Conservation (phyloP, 108 stramenopile genomes). For the Cyclotella kingstonii region DNA sequence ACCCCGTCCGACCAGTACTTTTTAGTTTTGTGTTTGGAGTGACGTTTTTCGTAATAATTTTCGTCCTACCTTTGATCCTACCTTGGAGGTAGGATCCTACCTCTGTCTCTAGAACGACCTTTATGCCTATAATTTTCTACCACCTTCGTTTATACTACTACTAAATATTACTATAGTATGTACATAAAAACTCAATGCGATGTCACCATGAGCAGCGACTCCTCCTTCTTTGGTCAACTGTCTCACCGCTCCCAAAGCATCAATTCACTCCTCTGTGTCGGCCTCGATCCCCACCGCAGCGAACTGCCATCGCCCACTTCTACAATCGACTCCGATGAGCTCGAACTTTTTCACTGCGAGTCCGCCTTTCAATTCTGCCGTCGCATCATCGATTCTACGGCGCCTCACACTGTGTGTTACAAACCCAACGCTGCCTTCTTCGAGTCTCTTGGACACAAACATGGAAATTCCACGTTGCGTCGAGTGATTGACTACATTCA, state of each 20-base stretch:
- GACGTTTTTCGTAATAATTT: no score
- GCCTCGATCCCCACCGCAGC: slow-evolving; percentile 90
- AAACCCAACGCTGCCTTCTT: slow-evolving; percentile 99
- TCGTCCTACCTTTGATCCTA: no score
- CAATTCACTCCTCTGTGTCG: slow-evolving; percentile 93
- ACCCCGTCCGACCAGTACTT: no score
- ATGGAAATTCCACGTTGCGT: slow-evolving; percentile 70
- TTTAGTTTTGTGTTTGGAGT: no score
- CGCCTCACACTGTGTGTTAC: slow-evolving; percentile 80
- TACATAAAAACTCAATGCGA: background rate
- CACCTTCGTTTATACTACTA: no score
- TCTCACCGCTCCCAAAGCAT: slow-evolving; percentile 37
- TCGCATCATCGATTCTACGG: slow-evolving; percentile 88
- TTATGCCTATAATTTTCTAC: no score
- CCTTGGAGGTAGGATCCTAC: no score
- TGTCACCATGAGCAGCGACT: background rate
- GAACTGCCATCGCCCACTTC: slow-evolving; percentile 62
- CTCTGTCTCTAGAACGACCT: no score
- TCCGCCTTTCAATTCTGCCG: slow-evolving; percentile 90
- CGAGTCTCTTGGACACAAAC: slow-evolving; percentile 85
- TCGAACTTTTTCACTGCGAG: slow-evolving; percentile 55
- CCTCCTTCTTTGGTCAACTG: slow-evolving; percentile 41
- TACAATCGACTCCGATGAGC: slow-evolving; percentile 23
- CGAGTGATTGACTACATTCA: slow-evolving; percentile 73
- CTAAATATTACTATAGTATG: background rate